Base-by-base conservation (phyloP, 169 alveolate genomes). In the Plasmodium inui region DNA sequence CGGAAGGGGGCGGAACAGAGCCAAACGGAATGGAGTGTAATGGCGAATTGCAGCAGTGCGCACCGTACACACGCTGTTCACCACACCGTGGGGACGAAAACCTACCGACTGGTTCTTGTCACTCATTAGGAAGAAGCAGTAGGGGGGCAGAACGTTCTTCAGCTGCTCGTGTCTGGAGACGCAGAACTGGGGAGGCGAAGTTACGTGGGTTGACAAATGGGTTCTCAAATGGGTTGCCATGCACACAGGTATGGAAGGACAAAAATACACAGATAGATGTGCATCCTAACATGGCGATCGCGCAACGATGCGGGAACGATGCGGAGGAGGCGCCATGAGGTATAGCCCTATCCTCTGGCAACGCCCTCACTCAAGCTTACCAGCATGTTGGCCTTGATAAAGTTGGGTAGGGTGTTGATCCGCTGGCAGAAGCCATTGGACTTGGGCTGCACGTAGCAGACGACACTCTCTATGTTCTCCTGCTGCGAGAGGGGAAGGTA, bases 381-480 rank as follows among this genome's bases (percentile, higher is more conserved):
- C 46, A 88, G 50, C 71, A 88, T 55, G 32, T 88, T 88, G 19
- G 94, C 94, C 50, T 57, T 78, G 41, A 88, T 55, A 61, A 88
- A 88, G 41, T 88, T 88, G 4, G 86, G 80, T 3, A 88, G 70
- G 22, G 26, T 88, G 39, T 88, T 88, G 28, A 88, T 88, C 55
- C 94, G 8, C 19, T 88, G 94, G 32, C 94, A 88, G 80, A 88
- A 88, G 26, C 94, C 94, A 37, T 76, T 88, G 6, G 26, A 57
- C 28, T 78, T 76, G 12, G 94, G 94, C 41, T 88, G 94, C 55
- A 88, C 82, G 19, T 88, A 88, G 37, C 94, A 88, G 19, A 88
- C 94, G 46, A 88, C 94, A 19, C 82, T 76, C 30, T 88, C 94
- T 2, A 88, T 57, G 61, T 88, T 76, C 78, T 74, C 86, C n/a